A percentile compares a stretch with the other conserved stretches of the same genome.
These are phyloP conservation scores for Claviceps fusiformis DNA, from an alignment of 2,329 filamentous ascomycete genomes.

Conservation along the genomic window DNA sequence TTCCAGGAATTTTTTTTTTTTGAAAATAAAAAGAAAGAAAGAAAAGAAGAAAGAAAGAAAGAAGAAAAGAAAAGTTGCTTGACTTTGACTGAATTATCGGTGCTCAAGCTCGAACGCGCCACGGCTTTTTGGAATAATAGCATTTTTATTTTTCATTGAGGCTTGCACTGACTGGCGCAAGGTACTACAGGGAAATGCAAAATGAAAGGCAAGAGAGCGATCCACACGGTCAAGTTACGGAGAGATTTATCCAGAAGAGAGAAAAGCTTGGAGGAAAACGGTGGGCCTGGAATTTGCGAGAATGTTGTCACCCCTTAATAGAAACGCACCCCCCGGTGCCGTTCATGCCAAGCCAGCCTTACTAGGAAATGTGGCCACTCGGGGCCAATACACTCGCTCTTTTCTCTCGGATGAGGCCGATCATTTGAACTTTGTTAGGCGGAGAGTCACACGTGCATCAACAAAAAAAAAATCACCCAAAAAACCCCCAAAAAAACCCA, in stretches of 20 bases:
- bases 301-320: neutral
- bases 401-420: neutral
- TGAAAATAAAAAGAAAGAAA: too few relatives aligned
- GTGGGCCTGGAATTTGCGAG: neutral
- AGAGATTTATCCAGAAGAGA: neutral
- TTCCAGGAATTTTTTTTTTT: too few relatives aligned
- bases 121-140: neutral
- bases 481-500: too few relatives aligned
- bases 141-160: too few relatives aligned
- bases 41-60: too few relatives aligned
- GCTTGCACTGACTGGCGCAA: neutral
- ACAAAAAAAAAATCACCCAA: neutral
- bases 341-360: neutral
- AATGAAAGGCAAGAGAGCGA: conserved; percentile 1
- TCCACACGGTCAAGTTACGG: neutral
- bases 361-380: neutral
- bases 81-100: neutral
- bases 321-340: neutral
- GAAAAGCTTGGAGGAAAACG: neutral
- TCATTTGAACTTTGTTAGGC: neutral
- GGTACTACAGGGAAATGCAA: neutral
- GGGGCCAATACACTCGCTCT: neutral
- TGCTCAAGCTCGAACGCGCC: neutral
- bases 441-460: neutral
- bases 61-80: neutral